Base-by-base conservation (phyloP, 2,329 filamentous ascomycete genomes). In the Fusarium sp. region DNA sequence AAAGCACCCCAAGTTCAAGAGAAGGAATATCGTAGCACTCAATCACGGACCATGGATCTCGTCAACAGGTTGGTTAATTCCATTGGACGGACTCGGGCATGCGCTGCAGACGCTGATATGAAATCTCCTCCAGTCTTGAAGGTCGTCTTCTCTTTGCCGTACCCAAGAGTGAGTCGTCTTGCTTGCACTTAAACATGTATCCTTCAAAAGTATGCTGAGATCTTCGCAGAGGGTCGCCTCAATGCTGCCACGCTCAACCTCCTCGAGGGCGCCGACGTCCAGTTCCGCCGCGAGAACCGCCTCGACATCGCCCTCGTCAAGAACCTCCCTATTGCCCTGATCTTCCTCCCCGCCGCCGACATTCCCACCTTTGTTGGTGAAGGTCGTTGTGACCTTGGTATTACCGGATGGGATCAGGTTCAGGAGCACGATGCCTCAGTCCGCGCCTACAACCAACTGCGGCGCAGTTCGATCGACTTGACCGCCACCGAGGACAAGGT, bases 301-400 rank as follows among this genome's bases (percentile, higher is more conserved):
- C 91, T 98, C 71, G 95, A 99, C 76, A 97, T 99, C 73, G 95
- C 95, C 14, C 88, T 99, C 23, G 95, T 98, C 73, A 96, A 97
- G 82, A 99, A 99, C 79, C 87, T 95, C 25, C 92, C 91, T 32
- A 92, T 99, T 70, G 95, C 95, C 14, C 90, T 99, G 58, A 88
- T 99, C 73, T 99, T 99, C 82, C 90, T 99, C 23, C 95, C 95
- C 27, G 95, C 94, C 33, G 93, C 93, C 67, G 95, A 99, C 75
- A 99, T 99, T 73, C 95, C 95, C 6, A 97, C 93, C 35, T 98
- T 98, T 73, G 93, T 99, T 43, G 94, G 94, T 53, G 93, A 98
- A 78, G 95, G 95, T 55, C 89, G 89, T 61, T 92, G 97, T 43
- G 93, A 97, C 73, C 82, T 99, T 14, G 95, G 95, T 62, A 99